Conservation (phyloP, 1,139 yeast species). For the Sugiyamaella sp. region DNA sequence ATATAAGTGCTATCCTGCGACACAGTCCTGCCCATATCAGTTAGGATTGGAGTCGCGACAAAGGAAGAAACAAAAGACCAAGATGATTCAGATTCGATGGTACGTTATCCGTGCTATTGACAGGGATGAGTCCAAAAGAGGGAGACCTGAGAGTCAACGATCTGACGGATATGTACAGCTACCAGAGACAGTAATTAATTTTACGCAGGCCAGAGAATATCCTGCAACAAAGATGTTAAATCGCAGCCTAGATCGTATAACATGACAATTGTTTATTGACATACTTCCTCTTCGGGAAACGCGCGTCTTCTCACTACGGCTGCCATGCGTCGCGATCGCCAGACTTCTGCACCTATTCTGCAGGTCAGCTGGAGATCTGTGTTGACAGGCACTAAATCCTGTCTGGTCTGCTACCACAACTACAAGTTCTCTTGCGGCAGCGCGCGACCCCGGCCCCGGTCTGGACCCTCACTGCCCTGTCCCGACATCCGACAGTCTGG, state of each 20-base stretch:
- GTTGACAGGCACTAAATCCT: not conserved
- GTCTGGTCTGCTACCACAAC: not conserved
- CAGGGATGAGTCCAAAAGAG: constrained; percentile 8
- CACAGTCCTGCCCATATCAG: constrained; percentile 30
- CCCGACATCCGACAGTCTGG: too few species aligned
- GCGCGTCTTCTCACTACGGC: constrained; percentile 1
- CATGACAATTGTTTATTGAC: constrained; percentile 11
- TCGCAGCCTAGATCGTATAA: not conserved
- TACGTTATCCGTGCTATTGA: too few species aligned
- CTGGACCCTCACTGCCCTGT: too few species aligned
- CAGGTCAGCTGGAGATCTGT: not conserved
- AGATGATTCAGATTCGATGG: not conserved
- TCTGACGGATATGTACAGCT: constrained; percentile 6
- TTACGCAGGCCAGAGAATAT: constrained; percentile 8
- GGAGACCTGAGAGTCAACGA: not conserved
- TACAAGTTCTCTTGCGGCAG: too few species aligned
- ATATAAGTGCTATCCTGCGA: constrained; percentile 34
- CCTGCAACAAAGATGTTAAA: constrained; percentile 5
- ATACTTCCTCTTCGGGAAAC: not conserved
- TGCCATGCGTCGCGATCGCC: not conserved
- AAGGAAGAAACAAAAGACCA: not conserved
- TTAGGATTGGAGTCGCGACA: not conserved
- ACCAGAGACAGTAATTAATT: constrained; percentile 7
- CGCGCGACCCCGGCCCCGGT: too few species aligned
- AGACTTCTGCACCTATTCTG: too few species aligned